Conservation (phyloP, 2,329 filamentous ascomycete genomes). For the Fusarium acutatum region DNA sequence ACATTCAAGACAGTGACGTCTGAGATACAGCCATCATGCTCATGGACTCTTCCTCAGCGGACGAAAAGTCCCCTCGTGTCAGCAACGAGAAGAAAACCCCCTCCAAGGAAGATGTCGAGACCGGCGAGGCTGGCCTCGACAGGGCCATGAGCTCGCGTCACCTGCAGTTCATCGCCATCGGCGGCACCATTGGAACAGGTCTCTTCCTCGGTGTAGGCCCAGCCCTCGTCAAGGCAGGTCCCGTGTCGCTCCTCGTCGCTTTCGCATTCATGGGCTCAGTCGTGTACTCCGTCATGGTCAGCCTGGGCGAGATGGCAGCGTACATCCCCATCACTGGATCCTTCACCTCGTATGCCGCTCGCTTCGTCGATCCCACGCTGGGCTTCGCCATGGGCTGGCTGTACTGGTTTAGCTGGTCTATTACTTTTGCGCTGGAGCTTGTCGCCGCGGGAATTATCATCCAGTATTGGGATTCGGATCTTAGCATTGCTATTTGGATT, state of each 20-base stretch:
- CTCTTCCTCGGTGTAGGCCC: slow-evolving; percentile 74
- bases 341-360: slow-evolving; percentile 78
- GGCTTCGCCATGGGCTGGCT: slow-evolving; percentile 85
- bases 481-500: slow-evolving; percentile 78
- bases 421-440: slow-evolving; percentile 77
- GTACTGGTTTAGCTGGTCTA: slow-evolving; percentile 82
- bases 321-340: slow-evolving; percentile 80
- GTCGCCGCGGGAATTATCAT: slow-evolving; percentile 78
- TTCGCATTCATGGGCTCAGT: slow-evolving; percentile 76
- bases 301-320: slow-evolving; percentile 77
- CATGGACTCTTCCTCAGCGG: slow-evolving; percentile 33
- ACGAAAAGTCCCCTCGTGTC: slow-evolving; percentile 42
- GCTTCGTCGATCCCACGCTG: slow-evolving; percentile 76
- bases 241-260: slow-evolving; percentile 72
- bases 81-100: slow-evolving; percentile 41
- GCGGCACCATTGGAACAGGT: slow-evolving; percentile 76
- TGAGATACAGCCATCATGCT: slow-evolving; percentile 21
- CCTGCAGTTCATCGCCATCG: slow-evolving; percentile 61
- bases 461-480: slow-evolving; percentile 72
- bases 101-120: slow-evolving; percentile 48
- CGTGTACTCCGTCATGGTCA: slow-evolving; percentile 79
- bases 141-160: slow-evolving; percentile 52
- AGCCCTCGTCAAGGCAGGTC: slow-evolving; percentile 70
- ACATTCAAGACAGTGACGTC: background rate
- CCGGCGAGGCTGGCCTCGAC: slow-evolving; percentile 49